Percentiles rank a stretch among this genome's conserved stretches.
phyloP scores from a whole-genome alignment of 75 land plant genomes.

The Picea glauca region DNA sequence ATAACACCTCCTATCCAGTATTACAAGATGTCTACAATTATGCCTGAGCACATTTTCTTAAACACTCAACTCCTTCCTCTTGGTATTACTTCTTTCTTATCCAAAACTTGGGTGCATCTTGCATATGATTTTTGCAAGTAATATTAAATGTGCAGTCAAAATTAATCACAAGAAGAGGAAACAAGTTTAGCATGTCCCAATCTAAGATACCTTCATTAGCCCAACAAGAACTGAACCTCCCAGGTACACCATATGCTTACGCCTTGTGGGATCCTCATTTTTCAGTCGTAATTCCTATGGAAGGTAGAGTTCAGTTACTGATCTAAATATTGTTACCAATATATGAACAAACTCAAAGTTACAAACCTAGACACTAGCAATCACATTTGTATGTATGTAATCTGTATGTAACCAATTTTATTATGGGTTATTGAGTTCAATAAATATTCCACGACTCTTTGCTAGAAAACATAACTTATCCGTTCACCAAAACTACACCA shows the following conservation, averaged over 20 bases:
- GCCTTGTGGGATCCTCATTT: slow-evolving; percentile 94
- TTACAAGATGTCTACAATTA: slow-evolving; percentile 6
- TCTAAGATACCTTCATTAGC: slow-evolving; percentile 80
- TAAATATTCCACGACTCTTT: not conserved
- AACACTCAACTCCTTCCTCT: slow-evolving; percentile 85
- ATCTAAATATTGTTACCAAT: not conserved
- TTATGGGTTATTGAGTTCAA: not conserved
- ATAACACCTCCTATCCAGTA: not conserved
- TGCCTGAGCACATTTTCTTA: slow-evolving; percentile 65
- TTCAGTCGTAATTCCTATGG: slow-evolving; percentile 75
- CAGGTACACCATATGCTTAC: slow-evolving; percentile 98
- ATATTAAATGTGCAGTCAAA: not conserved
- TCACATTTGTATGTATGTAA: not conserved
- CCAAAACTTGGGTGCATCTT: slow-evolving; percentile 99
- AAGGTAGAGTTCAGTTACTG: not conserved
- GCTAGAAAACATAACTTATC: not conserved
- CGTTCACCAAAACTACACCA: not conserved
- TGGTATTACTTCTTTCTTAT: slow-evolving; percentile 78
- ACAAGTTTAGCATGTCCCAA: not conserved
- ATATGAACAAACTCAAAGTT: slow-evolving; percentile 5
- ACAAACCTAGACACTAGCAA: slow-evolving; percentile 4
- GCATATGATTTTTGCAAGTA: slow-evolving; percentile 11
- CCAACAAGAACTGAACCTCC: slow-evolving; percentile 99
- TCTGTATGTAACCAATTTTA: not conserved
- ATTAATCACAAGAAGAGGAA: not conserved